A percentile compares a stretch with the other conserved stretches of the same genome.
phyloP scores from a whole-genome alignment of 345 rosid species.

The Turnera subulata region DNA sequence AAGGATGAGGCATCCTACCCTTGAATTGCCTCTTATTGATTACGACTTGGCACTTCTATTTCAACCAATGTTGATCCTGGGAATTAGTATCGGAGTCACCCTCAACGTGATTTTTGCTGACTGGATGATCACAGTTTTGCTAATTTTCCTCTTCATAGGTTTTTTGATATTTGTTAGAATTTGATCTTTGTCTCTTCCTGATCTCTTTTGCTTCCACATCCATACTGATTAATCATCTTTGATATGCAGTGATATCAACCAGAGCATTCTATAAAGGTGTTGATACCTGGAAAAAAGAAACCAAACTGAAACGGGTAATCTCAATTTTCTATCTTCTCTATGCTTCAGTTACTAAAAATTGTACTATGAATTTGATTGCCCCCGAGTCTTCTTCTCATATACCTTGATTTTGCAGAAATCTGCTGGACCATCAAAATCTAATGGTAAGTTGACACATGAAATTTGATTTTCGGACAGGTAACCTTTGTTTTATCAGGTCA shows the following conservation, averaged over 20 bases:
- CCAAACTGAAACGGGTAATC: slow-evolving; percentile 26
- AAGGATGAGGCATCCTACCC: not conserved
- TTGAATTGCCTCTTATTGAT: slow-evolving; percentile 39
- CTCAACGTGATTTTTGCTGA: slow-evolving; percentile 45
- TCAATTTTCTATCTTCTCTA: not conserved
- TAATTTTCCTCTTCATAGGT: slow-evolving; percentile 40
- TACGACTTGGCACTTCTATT: no score
- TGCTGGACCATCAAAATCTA: slow-evolving; percentile 19
- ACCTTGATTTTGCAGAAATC: no score
- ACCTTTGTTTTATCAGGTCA: slow-evolving; percentile 19
- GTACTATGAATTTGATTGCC: not conserved
- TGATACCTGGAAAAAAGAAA: slow-evolving; percentile 52
- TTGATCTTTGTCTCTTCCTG: no score
- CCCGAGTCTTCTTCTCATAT: no score
- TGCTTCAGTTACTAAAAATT: no score
- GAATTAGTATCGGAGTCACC: no score
- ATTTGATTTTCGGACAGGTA: not conserved
- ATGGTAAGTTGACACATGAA: slow-evolving; percentile 17
- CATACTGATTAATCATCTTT: not conserved
- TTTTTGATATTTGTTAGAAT: slow-evolving; percentile 30
- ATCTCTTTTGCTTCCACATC: not conserved
- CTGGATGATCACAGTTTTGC: slow-evolving; percentile 50
- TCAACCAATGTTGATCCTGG: no score
- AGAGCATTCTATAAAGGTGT: slow-evolving; percentile 47
- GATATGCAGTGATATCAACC: slow-evolving; percentile 30